Conservation (phyloP, 148 eudicot species). For the Talinum fruticosum region DNA sequence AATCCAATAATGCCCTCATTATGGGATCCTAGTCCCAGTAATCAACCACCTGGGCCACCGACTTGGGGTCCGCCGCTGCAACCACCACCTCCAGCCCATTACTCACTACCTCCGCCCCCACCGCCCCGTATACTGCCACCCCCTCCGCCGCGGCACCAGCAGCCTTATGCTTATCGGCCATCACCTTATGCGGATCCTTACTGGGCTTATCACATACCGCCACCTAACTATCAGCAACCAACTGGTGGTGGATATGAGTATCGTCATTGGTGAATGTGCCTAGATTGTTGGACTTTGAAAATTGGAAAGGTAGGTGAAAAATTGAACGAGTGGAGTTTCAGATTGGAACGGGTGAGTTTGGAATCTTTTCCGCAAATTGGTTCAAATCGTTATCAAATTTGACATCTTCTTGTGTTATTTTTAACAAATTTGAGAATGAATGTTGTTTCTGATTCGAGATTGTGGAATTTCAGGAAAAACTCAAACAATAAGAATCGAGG, state of each 20-base stretch:
- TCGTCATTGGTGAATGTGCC: conserved; percentile 23
- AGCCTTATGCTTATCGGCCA: neutral
- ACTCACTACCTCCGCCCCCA: conserved; percentile 14
- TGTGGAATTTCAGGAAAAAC: neutral
- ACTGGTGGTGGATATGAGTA: conserved; percentile 18
- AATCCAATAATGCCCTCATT: neutral
- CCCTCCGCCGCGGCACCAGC: neutral
- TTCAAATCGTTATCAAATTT: neutral
- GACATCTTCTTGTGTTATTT: neutral
- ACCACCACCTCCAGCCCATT: conserved; percentile 3
- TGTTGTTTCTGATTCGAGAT: neutral
- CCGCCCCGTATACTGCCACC: conserved; percentile 5
- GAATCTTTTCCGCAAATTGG: neutral
- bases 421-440: neutral
- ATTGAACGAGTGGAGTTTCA: neutral
- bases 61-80: neutral
- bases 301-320: neutral
- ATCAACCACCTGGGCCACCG: conserved; percentile 12
- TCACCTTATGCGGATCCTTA: conserved; percentile 16
- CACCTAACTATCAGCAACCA: conserved; percentile 9
- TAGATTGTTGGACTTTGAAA: neutral
- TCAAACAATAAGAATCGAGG: neutral
- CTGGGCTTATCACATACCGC: conserved; percentile 28
- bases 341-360: neutral
- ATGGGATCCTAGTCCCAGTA: neutral